These are phyloP conservation scores for Aureobasidium sp. DNA, from an alignment of 2,329 filamentous ascomycete genomes.

Conservation along the genomic window DNA sequence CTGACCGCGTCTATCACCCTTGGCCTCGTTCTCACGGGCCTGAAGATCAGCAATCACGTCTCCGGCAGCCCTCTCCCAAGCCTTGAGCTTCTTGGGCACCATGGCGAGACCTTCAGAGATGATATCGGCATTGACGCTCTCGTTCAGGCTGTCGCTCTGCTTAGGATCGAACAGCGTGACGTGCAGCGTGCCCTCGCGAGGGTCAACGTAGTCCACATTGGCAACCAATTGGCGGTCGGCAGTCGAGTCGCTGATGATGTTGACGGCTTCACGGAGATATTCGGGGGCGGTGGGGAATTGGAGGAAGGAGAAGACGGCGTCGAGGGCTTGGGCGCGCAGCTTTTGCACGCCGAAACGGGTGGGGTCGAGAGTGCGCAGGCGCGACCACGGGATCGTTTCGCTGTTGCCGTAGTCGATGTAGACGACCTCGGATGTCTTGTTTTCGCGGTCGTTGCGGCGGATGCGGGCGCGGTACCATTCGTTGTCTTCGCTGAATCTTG, in stretches of 20 bases:
- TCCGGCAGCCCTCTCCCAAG: constrained; percentile 74
- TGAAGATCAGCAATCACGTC: constrained; percentile 64
- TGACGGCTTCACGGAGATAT: constrained; percentile 73
- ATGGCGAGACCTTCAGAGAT: constrained; percentile 77
- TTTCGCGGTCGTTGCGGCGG: constrained; percentile 83
- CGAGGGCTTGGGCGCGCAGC: constrained; percentile 77
- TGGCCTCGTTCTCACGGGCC: constrained; percentile 68
- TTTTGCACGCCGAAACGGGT: constrained; percentile 71
- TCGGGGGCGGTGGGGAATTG: constrained; percentile 77
- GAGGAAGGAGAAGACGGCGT: constrained; percentile 79
- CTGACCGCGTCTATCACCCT: constrained; percentile 73
- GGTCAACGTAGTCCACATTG: constrained; percentile 76
- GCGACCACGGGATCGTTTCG: constrained; percentile 77
- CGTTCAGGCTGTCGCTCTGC: constrained; percentile 50
- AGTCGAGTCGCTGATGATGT: constrained; percentile 66
- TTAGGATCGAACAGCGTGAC: constrained; percentile 82
- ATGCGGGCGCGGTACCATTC: constrained; percentile 93
- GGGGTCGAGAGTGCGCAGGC: constrained; percentile 71
- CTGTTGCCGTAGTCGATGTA: constrained; percentile 97
- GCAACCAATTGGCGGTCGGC: constrained; percentile 69
- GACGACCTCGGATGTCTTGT: constrained; percentile 79
- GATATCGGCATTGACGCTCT: constrained; percentile 85
- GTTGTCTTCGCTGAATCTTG: constrained; percentile 79
- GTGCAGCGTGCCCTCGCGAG: constrained; percentile 71
- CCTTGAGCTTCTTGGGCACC: constrained; percentile 84